phyloP scores from a whole-genome alignment of 2,329 filamentous ascomycete species.

The Monilinia laxa region DNA sequence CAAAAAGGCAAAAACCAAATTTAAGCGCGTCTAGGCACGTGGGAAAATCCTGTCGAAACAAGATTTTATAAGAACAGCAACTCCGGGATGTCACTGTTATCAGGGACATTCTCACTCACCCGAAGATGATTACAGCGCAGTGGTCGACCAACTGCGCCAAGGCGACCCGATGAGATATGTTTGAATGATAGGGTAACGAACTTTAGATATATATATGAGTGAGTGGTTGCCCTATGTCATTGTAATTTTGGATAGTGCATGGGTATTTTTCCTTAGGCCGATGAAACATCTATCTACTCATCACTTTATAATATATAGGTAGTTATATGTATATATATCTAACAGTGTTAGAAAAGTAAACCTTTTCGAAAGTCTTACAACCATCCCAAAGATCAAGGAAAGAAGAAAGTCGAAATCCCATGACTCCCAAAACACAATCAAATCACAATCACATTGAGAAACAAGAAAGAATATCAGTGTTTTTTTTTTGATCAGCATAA shows the following conservation, averaged over 20 bases:
- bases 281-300: not conserved
- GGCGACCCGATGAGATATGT: not conserved
- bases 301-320: not conserved
- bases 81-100: not conserved
- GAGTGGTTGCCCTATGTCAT: not conserved
- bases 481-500: slow-evolving; percentile 23
- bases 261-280: not conserved
- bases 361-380: not conserved
- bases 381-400: not conserved
- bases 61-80: not conserved
- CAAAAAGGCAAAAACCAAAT: not conserved
- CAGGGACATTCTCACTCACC: not conserved
- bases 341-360: not conserved
- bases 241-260: not conserved
- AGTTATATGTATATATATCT: not conserved
- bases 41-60: not conserved
- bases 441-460: not conserved
- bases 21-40: not conserved
- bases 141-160: too few relatives aligned
- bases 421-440: not conserved
- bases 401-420: not conserved
- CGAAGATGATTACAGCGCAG: too few relatives aligned
- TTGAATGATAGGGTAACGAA: not conserved
- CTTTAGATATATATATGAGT: not conserved
- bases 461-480: not conserved